Evolutionary conservation across 345 rosid genomes (phyloP), one percentile per base, ranked within the genome.

Genomic region (Melaleuca quinquenervia): DNA sequence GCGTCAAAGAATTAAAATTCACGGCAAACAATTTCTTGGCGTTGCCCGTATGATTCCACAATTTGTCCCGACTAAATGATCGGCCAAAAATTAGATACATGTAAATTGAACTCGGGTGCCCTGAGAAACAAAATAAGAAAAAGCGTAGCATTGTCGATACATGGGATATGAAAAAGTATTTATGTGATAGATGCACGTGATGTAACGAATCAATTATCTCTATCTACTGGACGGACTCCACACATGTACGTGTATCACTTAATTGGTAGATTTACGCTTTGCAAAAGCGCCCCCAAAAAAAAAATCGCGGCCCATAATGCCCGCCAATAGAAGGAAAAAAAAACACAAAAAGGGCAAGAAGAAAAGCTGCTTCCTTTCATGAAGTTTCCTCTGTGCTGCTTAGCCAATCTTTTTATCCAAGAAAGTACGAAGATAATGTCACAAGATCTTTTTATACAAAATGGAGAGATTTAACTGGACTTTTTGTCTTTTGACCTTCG

Each of bases 151-250:
- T 16, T 64, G 6, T 1, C 20, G 1, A 16, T 5, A 8, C 1
- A 3, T 32, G 78, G 3, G 24, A 64, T 64, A 32, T 32, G 45
- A 16, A 22, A 16, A 64, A 64, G 6, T 64, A 32, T 16, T 0
- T 2, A 32, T 8, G 1, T 8, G 12, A 64, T 3, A 6, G 0
- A 16, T 18, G 2, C 78, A 32, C 1, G 45, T 0, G 9, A 5
- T 1, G 44, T 15, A 15, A 62, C 75, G 15, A 7, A 15, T 29
- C 44, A 3, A 29, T 29, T 15, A 15, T 1, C 36, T 3, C 29
- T 64, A 29, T 64, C 3, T 36, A 32, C 78, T 32, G 3, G 78
- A 64, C 6, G 20, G n/a, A n/a, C n/a, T n/a, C 8, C 20, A 1
- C 15, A 18, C 8, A 12, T 32, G 44, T 14, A 64, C 32, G 78